Evolutionary conservation across 164 flowering plant species (phyloP), one percentile per base, ranked within the genome.

Genomic region (Tetracentron sinense): DNA sequence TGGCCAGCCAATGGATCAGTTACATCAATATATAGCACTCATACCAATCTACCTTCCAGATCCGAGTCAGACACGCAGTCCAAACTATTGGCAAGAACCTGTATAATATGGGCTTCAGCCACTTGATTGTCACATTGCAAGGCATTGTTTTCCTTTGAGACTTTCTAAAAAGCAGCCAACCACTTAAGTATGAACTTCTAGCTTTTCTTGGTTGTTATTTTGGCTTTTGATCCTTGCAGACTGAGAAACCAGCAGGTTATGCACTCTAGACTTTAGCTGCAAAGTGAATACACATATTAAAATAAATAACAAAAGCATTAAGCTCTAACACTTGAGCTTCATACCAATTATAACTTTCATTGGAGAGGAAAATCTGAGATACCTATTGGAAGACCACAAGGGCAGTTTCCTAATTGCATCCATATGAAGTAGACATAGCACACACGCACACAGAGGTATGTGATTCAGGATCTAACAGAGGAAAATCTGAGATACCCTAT

Each of bases 241-340:
- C 79, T 92, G 96, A 53, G 79, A 71, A 28, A 64, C 58, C 66
- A 92, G 78, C 61, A 87, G 69, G 56, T 81, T 80, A 56, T 86
- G 84, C 68, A 89, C 97, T 69, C 69, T 82, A 23, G 11, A 54
- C 71, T 85, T 86, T 60, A 89, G 73, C 97, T 92, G 91, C 77
- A 80, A 33, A 33, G 8, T n/a, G n/a, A n/a, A 23, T 26, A 48
- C 35, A 12, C 8, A 53, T 10, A n/a, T n/a, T n/a, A n/a, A 19
- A 11, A 11, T 19, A n/a, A 47, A 49, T 0, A 3, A 49, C 6
- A 21, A 49, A 20, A 0, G 6, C 25, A 51, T 23, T 26, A 14
- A 53, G n/a, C 56, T 23, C 16, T 19, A 38, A 38, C 7, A 38
- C 44, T 38, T 38, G 44, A 38, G 11, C 44, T 8, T 38, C 14